These are phyloP conservation scores for Sugiyamaella xylanicola DNA, from an alignment of 1,139 yeast genomes.

Conservation along the genomic window DNA sequence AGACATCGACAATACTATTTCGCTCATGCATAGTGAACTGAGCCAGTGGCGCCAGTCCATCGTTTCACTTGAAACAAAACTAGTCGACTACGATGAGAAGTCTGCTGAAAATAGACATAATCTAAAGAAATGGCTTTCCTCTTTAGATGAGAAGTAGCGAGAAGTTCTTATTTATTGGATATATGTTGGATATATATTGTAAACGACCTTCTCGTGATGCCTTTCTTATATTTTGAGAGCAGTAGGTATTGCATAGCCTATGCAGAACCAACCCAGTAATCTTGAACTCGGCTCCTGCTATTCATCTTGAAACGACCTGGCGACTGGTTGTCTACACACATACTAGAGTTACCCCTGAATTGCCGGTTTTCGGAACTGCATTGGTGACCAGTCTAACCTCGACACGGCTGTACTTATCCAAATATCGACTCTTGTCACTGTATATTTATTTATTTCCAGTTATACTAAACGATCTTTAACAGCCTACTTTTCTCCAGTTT, in stretches of 20 bases:
- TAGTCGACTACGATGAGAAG: slow-evolving; percentile 40
- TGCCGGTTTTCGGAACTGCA: slow-evolving; percentile 3
- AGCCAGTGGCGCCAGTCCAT: slow-evolving; percentile 48
- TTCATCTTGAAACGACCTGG: too few relatives aligned
- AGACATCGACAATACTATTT: slow-evolving; percentile 49
- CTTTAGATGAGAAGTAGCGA: slow-evolving; percentile 16
- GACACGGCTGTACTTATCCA: slow-evolving; percentile 2
- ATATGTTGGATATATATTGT: too few relatives aligned
- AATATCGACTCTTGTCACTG: background rate
- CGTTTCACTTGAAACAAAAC: slow-evolving; percentile 44
- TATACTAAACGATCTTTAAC: too few relatives aligned
- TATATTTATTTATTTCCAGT: background rate
- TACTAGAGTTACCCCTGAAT: slow-evolving; percentile 4
- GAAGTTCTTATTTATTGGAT: too few relatives aligned
- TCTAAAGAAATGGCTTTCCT: slow-evolving; percentile 25
- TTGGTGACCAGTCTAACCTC: slow-evolving; percentile 1
- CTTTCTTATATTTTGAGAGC: too few relatives aligned
- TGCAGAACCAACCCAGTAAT: too few relatives aligned
- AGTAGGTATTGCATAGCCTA: too few relatives aligned
- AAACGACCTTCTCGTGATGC: too few relatives aligned
- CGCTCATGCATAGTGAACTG: slow-evolving; percentile 46
- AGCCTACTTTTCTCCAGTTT: too few relatives aligned
- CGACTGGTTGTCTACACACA: too few relatives aligned
- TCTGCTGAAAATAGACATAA: slow-evolving; percentile 28
- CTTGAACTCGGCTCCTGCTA: background rate